A percentile compares a stretch with the other conserved stretches of the same genome.
Evolutionary conservation across 108 stramenopile genomes (phyloP).

Genomic region (Fragilaria crotonensis): DNA sequence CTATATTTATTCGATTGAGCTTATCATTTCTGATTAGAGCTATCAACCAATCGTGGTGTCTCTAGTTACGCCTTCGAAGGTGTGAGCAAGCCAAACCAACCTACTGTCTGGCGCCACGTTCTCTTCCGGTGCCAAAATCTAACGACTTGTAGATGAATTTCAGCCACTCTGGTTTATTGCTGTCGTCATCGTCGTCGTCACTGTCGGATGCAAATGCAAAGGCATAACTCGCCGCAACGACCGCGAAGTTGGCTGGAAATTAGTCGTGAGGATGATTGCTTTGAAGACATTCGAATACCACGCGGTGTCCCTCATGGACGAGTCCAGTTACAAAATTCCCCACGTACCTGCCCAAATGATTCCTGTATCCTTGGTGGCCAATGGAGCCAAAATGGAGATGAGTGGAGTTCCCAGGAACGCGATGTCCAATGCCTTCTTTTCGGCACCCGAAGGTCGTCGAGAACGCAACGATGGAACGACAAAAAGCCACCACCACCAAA

Average conservation of each 20-base stretch:
- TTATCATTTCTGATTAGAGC: too few species aligned
- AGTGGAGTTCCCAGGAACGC: slow-evolving; percentile 92
- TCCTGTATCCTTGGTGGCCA: slow-evolving; percentile 85
- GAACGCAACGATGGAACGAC: slow-evolving; percentile 89
- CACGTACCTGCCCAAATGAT: slow-evolving; percentile 63
- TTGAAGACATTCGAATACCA: background rate
- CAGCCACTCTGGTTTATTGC: slow-evolving; percentile 63
- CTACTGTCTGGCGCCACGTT: slow-evolving; percentile 72
- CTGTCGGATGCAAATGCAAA: slow-evolving; percentile 26
- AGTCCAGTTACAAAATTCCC: background rate
- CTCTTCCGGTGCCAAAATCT: slow-evolving; percentile 84
- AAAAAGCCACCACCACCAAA: slow-evolving; percentile 98
- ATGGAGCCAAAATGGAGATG: slow-evolving; percentile 78
- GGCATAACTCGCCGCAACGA: slow-evolving; percentile 69
- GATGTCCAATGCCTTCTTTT: slow-evolving; percentile 93
- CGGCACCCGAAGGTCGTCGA: slow-evolving; percentile 74
- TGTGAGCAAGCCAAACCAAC: too few species aligned
- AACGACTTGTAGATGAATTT: slow-evolving; percentile 83
- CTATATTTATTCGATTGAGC: too few species aligned
- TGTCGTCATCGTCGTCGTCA: slow-evolving; percentile 26
- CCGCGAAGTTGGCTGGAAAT: slow-evolving; percentile 56
- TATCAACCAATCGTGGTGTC: too few species aligned
- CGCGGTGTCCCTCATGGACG: background rate
- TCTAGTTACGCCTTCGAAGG: too few species aligned
- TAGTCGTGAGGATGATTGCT: background rate